Evolutionary conservation across 2,329 filamentous ascomycete genomes (phyloP), one percentile per base, ranked within the genome.

Genomic region (Aspergillus sp.): DNA sequence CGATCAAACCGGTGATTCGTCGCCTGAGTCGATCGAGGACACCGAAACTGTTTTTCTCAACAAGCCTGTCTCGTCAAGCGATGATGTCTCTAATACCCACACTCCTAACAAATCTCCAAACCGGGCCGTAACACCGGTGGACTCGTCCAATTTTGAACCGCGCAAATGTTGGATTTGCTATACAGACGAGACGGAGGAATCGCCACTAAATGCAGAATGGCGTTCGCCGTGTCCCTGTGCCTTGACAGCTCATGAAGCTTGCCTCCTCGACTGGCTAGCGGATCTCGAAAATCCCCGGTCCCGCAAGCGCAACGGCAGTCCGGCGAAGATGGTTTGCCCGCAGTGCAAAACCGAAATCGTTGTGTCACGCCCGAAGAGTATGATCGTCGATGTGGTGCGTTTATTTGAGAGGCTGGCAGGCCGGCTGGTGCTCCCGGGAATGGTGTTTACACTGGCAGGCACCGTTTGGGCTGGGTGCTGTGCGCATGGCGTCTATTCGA

Each of bases 261-360:
- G 90, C 63, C 77, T 97, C 52, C 75, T 97, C 33, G 86, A 89
- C 58, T 98, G 90, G 90, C 85, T 97, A 12, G 85, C 88, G n/a
- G 89, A 95, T 61, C 81, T 89, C 60, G 90, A 96, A 68, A 73
- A 78, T 19, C 78, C 79, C 2, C 76, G 71, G 32, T 68, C 77
- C 12, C 60, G 72, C 48, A 69, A 71, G 51, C 66, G 71, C 53
- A 65, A 62, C 66, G 78, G 61, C 64, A 74, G 63, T 13, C 62
- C 61, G 27, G 80, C 81, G 43, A 82, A 83, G 48, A 81, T 96
- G 50, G 72, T 80, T 42, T 98, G 93, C 62, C 91, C 91, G 2
- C 87, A 95, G 50, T 98, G 93, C 77, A 93, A 95, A 64, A 78
- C 82, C 2, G 78, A 82, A 52, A 95, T 97, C 57, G 72, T 79